phyloP scores from a whole-genome alignment of 2,329 filamentous ascomycete genomes.

The Xylariaceae sp. region DNA sequence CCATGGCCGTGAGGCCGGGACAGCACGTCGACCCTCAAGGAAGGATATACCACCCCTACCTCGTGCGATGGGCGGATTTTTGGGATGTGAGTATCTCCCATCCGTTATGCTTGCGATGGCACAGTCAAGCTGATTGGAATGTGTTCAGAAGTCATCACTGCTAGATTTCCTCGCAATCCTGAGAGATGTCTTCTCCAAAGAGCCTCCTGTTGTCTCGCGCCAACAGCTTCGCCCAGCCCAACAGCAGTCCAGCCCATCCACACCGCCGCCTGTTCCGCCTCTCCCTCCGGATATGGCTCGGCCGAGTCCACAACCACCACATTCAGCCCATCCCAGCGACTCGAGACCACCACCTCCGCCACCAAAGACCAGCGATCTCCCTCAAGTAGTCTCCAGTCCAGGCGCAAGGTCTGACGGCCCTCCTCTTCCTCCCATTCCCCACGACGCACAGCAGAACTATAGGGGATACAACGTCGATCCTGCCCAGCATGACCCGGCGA shows the following conservation, averaged over 20 bases:
- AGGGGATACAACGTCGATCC: slow-evolving; percentile 23
- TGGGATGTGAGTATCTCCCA: slow-evolving; percentile 69
- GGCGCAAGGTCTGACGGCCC: slow-evolving; percentile 27
- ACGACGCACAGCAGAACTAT: slow-evolving; percentile 26
- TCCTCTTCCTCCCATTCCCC: slow-evolving; percentile 36
- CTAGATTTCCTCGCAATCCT: slow-evolving; percentile 80
- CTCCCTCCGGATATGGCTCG: slow-evolving; percentile 62
- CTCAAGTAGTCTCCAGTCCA: slow-evolving; percentile 34
- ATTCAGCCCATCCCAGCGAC: slow-evolving; percentile 32
- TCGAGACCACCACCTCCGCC: slow-evolving; percentile 49
- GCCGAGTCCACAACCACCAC: slow-evolving; percentile 36
- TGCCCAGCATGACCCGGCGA: slow-evolving; percentile 15
- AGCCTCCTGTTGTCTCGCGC: slow-evolving; percentile 83
- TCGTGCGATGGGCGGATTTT: slow-evolving; percentile 83
- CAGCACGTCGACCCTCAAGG: slow-evolving; percentile 95
- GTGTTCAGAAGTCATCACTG: slow-evolving; percentile 70
- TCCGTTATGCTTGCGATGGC: not conserved
- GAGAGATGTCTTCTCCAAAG: slow-evolving; percentile 86
- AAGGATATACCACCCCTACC: slow-evolving; percentile 90
- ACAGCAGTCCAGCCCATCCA: slow-evolving; percentile 46
- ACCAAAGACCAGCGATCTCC: slow-evolving; percentile 46
- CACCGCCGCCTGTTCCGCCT: slow-evolving; percentile 69
- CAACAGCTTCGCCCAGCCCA: slow-evolving; percentile 49
- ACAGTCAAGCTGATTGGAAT: not conserved
- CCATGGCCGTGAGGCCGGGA: slow-evolving; percentile 85